These are phyloP conservation scores for Hypoxylon trugodes DNA, from an alignment of 495 filamentous ascomycete genomes.

Conservation along the genomic window DNA sequence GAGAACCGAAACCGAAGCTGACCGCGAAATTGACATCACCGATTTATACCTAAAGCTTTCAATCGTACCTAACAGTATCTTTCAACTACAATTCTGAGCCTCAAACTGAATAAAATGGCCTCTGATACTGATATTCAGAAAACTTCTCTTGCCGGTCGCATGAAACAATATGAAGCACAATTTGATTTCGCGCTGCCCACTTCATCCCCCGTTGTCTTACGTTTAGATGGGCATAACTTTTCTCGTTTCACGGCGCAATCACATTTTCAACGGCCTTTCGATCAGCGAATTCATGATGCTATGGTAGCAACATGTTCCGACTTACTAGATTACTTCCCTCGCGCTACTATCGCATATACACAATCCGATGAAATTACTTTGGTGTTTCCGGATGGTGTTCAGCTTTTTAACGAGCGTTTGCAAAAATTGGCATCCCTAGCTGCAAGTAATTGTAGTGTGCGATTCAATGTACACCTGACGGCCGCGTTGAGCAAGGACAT, in stretches of 20 bases:
- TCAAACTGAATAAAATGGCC: no score
- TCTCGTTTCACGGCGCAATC: slow-evolving; percentile 13
- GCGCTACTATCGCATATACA: slow-evolving; percentile 21
- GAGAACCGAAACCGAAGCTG: not conserved
- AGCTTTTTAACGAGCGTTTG: slow-evolving; percentile 4
- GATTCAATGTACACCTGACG: slow-evolving; percentile 20
- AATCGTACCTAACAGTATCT: not conserved
- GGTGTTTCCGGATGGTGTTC: slow-evolving; percentile 21
- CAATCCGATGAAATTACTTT: slow-evolving; percentile 25
- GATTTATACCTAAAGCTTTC: not conserved
- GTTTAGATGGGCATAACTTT: slow-evolving; percentile 22
- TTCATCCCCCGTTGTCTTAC: slow-evolving; percentile 17
- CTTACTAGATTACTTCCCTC: slow-evolving; percentile 12
- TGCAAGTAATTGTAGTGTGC: slow-evolving; percentile 25
- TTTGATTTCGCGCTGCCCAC: slow-evolving; percentile 12
- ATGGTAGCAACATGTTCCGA: slow-evolving; percentile 22
- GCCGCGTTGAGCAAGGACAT: not conserved
- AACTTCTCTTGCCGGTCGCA: slow-evolving; percentile 7
- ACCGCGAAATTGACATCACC: slow-evolving; percentile 11
- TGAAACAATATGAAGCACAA: slow-evolving; percentile 22
- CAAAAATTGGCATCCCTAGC: slow-evolving; percentile 21
- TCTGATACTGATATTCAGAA: not conserved
- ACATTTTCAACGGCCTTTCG: slow-evolving; percentile 7
- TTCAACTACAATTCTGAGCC: not conserved
- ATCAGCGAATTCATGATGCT: slow-evolving; percentile 22